These are phyloP conservation scores for Volvox carteri DNA, from an alignment of 163 green algal species.

Conservation along the genomic window DNA sequence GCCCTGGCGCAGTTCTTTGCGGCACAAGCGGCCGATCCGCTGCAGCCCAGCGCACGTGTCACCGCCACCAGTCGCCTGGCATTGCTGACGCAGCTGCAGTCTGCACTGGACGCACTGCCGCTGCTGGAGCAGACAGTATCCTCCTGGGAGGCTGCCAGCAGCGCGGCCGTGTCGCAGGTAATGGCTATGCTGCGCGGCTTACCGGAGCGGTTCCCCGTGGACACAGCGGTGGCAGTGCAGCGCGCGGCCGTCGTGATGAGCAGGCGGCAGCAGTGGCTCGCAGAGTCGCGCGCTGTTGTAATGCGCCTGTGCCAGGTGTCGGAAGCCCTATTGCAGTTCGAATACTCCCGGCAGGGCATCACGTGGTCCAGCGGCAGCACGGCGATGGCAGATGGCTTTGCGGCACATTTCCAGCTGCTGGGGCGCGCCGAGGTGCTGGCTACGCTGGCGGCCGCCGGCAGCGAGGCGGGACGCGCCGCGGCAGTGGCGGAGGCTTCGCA, in stretches of 20 bases:
- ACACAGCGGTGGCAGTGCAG: conserved; percentile 37
- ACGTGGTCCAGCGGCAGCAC: conserved; percentile 3
- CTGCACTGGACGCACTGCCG: conserved; percentile 33
- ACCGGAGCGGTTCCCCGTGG: conserved; percentile 24
- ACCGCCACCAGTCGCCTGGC: background rate
- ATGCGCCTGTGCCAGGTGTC: conserved; percentile 55
- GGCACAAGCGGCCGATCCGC: background rate
- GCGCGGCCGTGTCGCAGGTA: conserved; percentile 14
- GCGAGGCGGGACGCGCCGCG: conserved; percentile 12
- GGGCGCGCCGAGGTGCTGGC: conserved; percentile 49
- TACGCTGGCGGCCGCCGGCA: conserved; percentile 26
- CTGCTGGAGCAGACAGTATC: conserved; percentile 13
- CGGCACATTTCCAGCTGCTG: conserved; percentile 57
- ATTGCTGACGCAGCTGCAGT: conserved; percentile 43
- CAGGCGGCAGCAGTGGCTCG: conserved; percentile 69
- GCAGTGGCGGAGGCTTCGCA: conserved; percentile 21
- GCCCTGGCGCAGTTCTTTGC: conserved; percentile 51
- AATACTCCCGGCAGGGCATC: conserved; percentile 64
- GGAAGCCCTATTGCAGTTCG: conserved; percentile 70
- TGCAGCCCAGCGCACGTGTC: conserved; percentile 36
- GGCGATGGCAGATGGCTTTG: conserved; percentile 53
- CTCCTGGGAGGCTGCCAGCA: conserved; percentile 27
- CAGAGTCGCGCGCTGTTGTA: conserved; percentile 31
- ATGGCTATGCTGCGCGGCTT: conserved; percentile 33
- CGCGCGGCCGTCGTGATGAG: conserved; percentile 5